Base-by-base conservation (phyloP, 2,329 filamentous ascomycete genomes). In the Colletotrichum acutatum region DNA sequence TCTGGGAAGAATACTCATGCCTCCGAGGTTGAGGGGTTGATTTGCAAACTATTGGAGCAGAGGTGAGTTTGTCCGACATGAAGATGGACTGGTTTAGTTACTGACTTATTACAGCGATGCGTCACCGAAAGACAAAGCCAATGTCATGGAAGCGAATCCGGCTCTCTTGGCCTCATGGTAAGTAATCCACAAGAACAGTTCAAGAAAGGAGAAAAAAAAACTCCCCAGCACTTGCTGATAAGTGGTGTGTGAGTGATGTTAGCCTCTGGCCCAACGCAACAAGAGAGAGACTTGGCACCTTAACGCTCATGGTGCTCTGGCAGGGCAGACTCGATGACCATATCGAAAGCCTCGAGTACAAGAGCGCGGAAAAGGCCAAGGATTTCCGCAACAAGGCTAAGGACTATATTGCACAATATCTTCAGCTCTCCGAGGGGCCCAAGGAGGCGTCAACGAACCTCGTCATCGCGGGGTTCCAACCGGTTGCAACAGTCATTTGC, bases 241-340 rank as follows among this genome's bases (percentile, higher is more conserved):
- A 16, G 5, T 24, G 2, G 4, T 7, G n/a, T 0, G 14, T 14
- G 19, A 5, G 24, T 2, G 5, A 54, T 52, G 14, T 42, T 42
- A 74, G 73, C n/a, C 46, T 73, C 28, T 74, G 73, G 73, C 73
- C 73, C 12, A 28, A 71, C 0, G 70, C 54, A 0, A 37, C 60
- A 16, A 28, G 28, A 28, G 58, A 70, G 12, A 57, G 64, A 30
- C 66, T 74, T 9, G 24, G 22, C 22, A 61, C 63, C 3, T 32
- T 74, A 42, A 57, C 71, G 9, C 16, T 63, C 37, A 70, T 70
- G 65, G 62, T 74, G 32, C 61, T 74, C 22, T 74, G 73, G 73
- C 71, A 74, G 53, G 73, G 73, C 11, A 46, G 56, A 12, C 70
- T 74, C 42, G 73, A 74, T 57, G 73, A 74, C 53, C 46, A 66